phyloP scores from a whole-genome alignment of 495 filamentous ascomycete genomes.

The Beverwykella pulmonaria region DNA sequence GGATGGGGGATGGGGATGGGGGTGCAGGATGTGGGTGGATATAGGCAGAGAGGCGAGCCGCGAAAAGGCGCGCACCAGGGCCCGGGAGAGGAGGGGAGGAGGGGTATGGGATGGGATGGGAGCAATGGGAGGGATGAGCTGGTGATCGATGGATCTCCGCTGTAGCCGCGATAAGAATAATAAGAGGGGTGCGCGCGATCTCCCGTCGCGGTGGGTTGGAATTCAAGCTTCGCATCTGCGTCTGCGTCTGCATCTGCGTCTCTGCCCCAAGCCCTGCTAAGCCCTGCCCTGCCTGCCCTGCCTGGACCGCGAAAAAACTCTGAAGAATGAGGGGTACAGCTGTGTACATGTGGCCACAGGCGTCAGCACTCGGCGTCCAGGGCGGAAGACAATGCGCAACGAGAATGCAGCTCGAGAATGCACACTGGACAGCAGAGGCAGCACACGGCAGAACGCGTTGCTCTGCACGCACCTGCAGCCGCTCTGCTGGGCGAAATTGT shows the following conservation, averaged over 20 bases:
- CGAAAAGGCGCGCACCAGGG: no score
- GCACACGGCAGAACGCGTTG: background rate
- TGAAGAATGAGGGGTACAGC: no score
- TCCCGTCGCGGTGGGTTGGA: background rate
- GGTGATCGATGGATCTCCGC: conserved; percentile 23
- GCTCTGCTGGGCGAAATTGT: conserved; percentile 14
- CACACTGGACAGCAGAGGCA: no score
- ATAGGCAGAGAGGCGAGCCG: no score
- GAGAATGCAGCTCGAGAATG: no score
- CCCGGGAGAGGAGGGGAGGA: background rate
- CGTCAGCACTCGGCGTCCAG: no score
- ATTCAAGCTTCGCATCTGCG: no score
- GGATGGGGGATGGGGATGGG: background rate
- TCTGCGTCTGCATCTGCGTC: no score
- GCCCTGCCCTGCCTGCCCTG: no score
- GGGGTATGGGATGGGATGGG: conserved; percentile 1
- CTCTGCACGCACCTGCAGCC: conserved; percentile 1
- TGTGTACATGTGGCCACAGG: background rate
- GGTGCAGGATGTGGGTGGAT: conserved; percentile 17
- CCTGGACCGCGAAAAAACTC: no score
- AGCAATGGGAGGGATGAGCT: background rate
- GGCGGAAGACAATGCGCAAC: no score
- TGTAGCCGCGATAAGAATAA: conserved; percentile 32
- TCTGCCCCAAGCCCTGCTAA: no score
- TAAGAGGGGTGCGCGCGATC: background rate